Base-by-base conservation (phyloP, 306 rosid species). In the Neltuma alba region DNA sequence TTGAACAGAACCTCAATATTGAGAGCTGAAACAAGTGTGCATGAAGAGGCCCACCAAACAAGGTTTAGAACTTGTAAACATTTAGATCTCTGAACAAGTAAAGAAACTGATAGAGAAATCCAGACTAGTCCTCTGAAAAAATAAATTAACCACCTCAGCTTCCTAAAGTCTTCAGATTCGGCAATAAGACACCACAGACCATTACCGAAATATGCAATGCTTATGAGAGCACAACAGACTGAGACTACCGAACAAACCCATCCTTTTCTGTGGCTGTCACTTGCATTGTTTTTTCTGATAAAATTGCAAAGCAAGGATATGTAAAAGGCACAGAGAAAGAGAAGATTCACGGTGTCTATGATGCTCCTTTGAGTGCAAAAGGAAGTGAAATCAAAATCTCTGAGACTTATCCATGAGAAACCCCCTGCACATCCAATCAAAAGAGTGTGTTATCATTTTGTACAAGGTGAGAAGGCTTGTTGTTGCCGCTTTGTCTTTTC, bases 21-120 rank as follows among this genome's bases (percentile, higher is more conserved):
- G 58, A 88, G 42, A 67, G 70, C 76, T 23, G 94, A 86, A 66
- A 86, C 78, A n/a, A 89, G 48, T 30, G 27, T 9, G 79, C 85
- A 89, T 2, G 81, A 85, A 72, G 52, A 74, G 18, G 38, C 1
- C 94, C 94, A 89, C 97, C 94, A 92, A 37, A 88, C n/a, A 62
- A 83, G 76, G 62, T 72, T 89, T 2, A 84, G 65, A 68, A 77
- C 11, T 72, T 28, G 79, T 10, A 87, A 77, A 84, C 84, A 83
- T 76, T 76, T 85, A 25, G 83, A 40, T 71, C 80, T 76, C 78
- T 89, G 86, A 61, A 82, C 64, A 74, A 80, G 82, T 89, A 91
- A 82, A 7, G 97, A 88, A 69, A 76, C 34, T 38, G 91, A 2
- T 6, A 83, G 80, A 64, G 89, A 88, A 75, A 85, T 70, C 97